Percentiles rank a stretch among this genome's conserved stretches.
Evolutionary conservation across 2,329 filamentous ascomycete species (phyloP).

Genomic region (Monilinia fructigena): DNA sequence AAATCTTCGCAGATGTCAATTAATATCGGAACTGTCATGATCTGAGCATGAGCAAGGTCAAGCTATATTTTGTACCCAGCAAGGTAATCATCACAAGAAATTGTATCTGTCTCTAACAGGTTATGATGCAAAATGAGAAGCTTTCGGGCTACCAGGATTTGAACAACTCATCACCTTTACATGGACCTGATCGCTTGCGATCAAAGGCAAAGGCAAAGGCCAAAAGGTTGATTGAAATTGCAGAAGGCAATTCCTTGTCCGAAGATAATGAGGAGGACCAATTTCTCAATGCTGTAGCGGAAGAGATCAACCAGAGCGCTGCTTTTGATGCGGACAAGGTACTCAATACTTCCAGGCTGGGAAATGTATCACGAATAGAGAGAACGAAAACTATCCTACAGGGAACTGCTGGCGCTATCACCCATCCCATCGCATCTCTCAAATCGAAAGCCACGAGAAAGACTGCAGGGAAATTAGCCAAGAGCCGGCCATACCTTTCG

Average conservation of each 20-base stretch:
- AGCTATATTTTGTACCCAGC: not conserved
- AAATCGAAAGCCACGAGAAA: slow-evolving; percentile 28
- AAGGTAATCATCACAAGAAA: not conserved
- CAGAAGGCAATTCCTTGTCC: not conserved
- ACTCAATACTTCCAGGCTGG: slow-evolving; percentile 24
- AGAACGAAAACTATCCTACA: slow-evolving; percentile 26
- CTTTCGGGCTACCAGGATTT: slow-evolving; percentile 10
- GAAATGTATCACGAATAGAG: slow-evolving; percentile 18
- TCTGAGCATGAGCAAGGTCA: not conserved
- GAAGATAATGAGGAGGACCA: not conserved
- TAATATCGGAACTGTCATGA: not conserved
- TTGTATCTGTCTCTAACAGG: not conserved
- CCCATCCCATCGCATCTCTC: slow-evolving; percentile 30
- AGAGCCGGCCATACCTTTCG: slow-evolving; percentile 37
- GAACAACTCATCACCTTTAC: not conserved
- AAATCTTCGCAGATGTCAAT: not conserved
- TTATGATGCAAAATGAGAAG: slow-evolving; percentile 11
- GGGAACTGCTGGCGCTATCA: slow-evolving; percentile 23
- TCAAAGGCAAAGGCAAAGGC: slow-evolving; percentile 8
- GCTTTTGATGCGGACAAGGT: slow-evolving; percentile 31
- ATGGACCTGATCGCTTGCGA: not conserved
- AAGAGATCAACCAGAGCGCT: slow-evolving; percentile 28
- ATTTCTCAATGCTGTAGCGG: not conserved
- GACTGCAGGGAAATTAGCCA: slow-evolving; percentile 31
- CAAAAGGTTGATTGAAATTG: not conserved